Evolutionary conservation across 441 rosid species (phyloP).

Genomic region (Adansonia grandidieri): DNA sequence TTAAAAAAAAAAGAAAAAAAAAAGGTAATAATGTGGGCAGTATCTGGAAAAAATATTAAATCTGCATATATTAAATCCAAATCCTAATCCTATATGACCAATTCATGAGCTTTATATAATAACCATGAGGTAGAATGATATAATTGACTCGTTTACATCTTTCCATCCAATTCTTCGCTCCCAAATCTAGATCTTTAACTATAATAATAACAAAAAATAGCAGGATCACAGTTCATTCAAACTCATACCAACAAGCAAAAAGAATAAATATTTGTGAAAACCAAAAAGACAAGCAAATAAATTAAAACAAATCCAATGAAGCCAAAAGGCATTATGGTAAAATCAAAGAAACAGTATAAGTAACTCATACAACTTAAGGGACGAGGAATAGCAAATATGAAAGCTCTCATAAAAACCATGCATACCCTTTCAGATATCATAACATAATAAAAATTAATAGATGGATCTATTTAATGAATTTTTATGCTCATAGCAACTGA

Average conservation of each 20-base stretch:
- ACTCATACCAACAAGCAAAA: neutral
- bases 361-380: neutral
- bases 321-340: neutral
- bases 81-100: neutral
- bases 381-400: neutral
- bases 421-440: neutral
- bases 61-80: neutral
- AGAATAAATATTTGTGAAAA: neutral
- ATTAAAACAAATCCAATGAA: neutral
- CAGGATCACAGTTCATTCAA: neutral
- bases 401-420: neutral
- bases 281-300: neutral
- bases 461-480: neutral
- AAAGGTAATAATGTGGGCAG: neutral
- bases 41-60: neutral
- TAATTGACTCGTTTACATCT: neutral
- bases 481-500: neutral
- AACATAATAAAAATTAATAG: slow-evolving; percentile 5
- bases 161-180: slow-evolving; percentile 8
- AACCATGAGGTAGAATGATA: neutral
- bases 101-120: neutral
- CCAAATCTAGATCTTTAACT: neutral
- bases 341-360: neutral
- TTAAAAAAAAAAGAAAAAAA: too few species aligned
- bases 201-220: slow-evolving; percentile 10